phyloP scores from a whole-genome alignment of 306 rosid species.

The Casuarina glauca region DNA sequence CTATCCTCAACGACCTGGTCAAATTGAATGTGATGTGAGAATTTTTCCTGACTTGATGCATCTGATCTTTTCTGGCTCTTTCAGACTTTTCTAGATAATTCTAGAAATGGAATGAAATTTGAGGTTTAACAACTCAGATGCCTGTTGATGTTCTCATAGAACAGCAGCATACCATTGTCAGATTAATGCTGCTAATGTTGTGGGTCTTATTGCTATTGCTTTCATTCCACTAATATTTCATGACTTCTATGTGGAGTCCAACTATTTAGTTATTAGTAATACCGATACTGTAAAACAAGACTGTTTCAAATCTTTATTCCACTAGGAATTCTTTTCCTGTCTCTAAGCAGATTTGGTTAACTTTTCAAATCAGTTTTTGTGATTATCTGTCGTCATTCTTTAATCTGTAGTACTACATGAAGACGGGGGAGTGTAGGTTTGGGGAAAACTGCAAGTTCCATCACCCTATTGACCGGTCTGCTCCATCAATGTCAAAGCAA shows the following conservation, averaged over 20 bases:
- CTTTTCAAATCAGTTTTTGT: not conserved
- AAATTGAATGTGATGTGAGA: conserved; percentile 84
- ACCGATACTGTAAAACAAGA: not conserved
- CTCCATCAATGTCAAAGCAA: conserved; percentile 46
- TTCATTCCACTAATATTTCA: not conserved
- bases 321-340: not conserved
- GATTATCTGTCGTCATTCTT: not conserved
- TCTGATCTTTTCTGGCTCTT: conserved; percentile 17
- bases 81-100: not conserved
- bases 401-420: conserved; percentile 71
- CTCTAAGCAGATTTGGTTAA: not conserved
- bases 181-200: not conserved
- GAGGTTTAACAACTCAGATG: not conserved
- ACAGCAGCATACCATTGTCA: not conserved
- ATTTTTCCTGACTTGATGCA: conserved; percentile 17
- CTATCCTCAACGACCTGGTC: conserved; percentile 93
- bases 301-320: not conserved
- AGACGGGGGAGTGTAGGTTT: conserved; percentile 85
- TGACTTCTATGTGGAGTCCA: not conserved
- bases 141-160: not conserved
- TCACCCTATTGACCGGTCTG: conserved; percentile 87
- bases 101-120: not conserved
- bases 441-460: conserved; percentile 86
- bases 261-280: not conserved
- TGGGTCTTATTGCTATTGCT: not conserved